These are phyloP conservation scores for Geotrichum macrosporum DNA, from an alignment of 1,139 yeast species.

Conservation along the genomic window DNA sequence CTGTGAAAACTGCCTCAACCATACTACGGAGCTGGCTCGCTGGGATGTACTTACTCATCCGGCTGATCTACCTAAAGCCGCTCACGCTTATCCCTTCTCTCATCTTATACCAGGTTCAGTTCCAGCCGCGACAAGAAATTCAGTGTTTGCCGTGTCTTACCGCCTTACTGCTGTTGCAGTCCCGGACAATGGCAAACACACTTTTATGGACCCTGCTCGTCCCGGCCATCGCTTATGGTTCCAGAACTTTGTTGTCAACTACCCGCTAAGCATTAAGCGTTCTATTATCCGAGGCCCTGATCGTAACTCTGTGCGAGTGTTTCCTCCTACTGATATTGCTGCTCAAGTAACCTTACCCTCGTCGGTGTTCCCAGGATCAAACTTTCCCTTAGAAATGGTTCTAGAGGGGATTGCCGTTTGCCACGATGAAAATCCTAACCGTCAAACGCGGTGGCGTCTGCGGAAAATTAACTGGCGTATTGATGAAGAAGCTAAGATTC, in stretches of 20 bases:
- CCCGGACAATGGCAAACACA: constrained; percentile 37
- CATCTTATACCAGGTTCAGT: constrained; percentile 84
- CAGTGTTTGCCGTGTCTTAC: constrained; percentile 59
- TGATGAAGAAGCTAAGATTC: constrained; percentile 71
- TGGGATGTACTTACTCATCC: constrained; percentile 77
- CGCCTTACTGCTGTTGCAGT: constrained; percentile 63
- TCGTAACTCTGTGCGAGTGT: constrained; percentile 78
- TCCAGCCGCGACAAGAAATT: constrained; percentile 68
- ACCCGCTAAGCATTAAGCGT: constrained; percentile 69
- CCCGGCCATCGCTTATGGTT: constrained; percentile 7
- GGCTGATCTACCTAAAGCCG: constrained; percentile 54
- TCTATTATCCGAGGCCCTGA: constrained; percentile 80
- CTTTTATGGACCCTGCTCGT: constrained; percentile 14
- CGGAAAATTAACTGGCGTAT: constrained; percentile 82
- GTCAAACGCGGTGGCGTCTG: constrained; percentile 82
- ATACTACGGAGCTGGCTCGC: constrained; percentile 61
- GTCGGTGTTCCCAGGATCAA: constrained; percentile 81
- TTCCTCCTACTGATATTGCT: constrained; percentile 90
- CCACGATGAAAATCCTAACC: constrained; percentile 32
- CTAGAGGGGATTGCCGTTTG: constrained; percentile 66
- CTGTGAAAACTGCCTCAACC: constrained; percentile 48
- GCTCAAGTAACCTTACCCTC: constrained; percentile 85
- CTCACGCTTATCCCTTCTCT: constrained; percentile 91
- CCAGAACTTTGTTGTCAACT: constrained; percentile 4
- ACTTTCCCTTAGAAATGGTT: constrained; percentile 75